Conservation (phyloP, 768 basidiomycete genomes). For the Termitomyces sp. region DNA sequence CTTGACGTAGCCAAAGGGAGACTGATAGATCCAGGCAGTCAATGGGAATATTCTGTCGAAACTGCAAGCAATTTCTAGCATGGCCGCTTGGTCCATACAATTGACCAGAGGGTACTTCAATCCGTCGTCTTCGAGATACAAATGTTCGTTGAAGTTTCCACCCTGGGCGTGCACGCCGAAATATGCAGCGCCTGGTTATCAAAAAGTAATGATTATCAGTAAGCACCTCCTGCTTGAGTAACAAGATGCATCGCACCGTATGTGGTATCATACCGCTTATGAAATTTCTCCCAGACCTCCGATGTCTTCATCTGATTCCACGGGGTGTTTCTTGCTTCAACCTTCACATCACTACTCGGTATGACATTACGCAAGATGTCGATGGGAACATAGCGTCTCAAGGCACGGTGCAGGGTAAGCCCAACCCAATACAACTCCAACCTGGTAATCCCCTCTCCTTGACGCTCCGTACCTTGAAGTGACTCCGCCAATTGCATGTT, state of each 20-base stretch:
- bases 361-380: background rate
- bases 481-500: background rate
- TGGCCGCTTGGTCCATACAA: conserved; percentile 1
- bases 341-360: background rate
- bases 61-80: background rate
- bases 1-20: background rate
- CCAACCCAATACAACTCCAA: conserved; percentile 2
- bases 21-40: background rate
- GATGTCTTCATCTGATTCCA: no score
- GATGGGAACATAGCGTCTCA: background rate
- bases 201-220: background rate
- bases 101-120: background rate
- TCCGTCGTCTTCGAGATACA: background rate
- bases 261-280: background rate
- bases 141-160: background rate
- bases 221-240: background rate
- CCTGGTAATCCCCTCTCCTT: background rate
- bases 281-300: background rate
- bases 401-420: background rate
- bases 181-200: background rate
- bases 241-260: background rate
- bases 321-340: background rate
- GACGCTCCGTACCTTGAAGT: background rate
- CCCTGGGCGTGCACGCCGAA: background rate
- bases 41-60: background rate